Base-by-base conservation (phyloP, 2,329 filamentous ascomycete species). In the Penicillium capsulatum region DNA sequence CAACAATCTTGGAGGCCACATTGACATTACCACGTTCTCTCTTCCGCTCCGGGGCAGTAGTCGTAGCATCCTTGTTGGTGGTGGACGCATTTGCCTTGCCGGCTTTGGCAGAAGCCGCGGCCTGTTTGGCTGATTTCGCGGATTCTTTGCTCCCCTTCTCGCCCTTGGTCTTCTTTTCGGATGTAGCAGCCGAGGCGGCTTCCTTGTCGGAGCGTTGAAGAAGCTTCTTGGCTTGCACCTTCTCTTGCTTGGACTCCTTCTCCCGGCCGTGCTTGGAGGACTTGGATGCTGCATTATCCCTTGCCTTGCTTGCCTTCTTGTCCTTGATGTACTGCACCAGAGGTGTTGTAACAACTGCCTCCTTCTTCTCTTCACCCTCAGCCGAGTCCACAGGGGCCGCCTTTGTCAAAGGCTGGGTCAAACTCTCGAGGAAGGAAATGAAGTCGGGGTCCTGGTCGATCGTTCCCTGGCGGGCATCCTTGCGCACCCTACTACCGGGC, bases 361-460 rank as follows among this genome's bases (percentile, higher is more conserved):
- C 66, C 44, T 73, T 73, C 48, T 73, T 73, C 17, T 76, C 68
- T 4, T 60, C 76, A 3, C 74, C 64, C 28, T 75, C 76, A 9
- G 59, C 50, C 3, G 67, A 46, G 20, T 79, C 74, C 16, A 74
- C 75, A 1, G 70, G 65, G 7, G 69, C 57, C 9, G 77, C 65
- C 56, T 77, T 82, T n/a, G 68, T 65, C 44, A 80, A 73, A 2
- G 77, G 79, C 52, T 94, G 88, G 1, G 90, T 94, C 32, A 97
- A 75, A 38, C 79, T 84, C 62, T 94, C 86, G 6, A 98, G 75
- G 61, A 97, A 98, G 17, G 83, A 81, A 71, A 96, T 94, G 55
- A 96, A 98, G 54, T 97, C 92, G 0, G 87, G 81, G 58, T 98
- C 92, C 61, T 95, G 89, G 56, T 98, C 92, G 51, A 98, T 97